phyloP scores from a whole-genome alignment of 1,284 basidiomycete genomes.

The Leucoagaricus sp. region DNA sequence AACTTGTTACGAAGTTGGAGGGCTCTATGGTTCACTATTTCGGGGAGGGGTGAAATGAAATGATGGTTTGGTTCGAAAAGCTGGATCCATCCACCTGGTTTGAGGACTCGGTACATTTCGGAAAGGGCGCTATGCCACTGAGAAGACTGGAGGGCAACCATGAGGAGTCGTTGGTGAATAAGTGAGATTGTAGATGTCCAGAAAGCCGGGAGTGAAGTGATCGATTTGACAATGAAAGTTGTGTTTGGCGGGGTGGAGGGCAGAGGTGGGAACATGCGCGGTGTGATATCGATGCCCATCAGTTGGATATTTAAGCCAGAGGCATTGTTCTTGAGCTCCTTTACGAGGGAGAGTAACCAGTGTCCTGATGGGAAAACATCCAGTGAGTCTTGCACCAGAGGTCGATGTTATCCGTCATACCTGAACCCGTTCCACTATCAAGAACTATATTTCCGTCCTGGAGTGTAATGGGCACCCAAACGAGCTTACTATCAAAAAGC shows the following conservation, averaged over 20 bases:
- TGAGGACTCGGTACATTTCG: conserved; percentile 12
- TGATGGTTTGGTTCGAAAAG: conserved; percentile 6
- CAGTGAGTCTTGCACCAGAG: background rate
- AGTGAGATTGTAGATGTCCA: conserved; percentile 10
- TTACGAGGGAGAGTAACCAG: conserved; percentile 12
- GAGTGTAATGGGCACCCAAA: conserved; percentile 12
- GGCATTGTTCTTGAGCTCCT: background rate
- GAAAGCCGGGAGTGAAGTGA: conserved; percentile 9
- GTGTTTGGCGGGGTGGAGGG: background rate
- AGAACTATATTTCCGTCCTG: background rate
- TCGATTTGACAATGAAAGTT: background rate
- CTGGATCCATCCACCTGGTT: conserved; percentile 13
- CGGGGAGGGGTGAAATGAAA: background rate
- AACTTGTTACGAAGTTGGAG: background rate
- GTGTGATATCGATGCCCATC: conserved; percentile 9
- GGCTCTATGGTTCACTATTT: background rate
- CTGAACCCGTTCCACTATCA: conserved; percentile 11
- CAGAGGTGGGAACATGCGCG: conserved; percentile 10
- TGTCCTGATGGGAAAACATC: background rate
- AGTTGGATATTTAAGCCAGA: background rate
- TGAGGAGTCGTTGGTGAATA: conserved; percentile 15
- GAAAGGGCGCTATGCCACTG: conserved; percentile 13
- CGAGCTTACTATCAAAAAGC: conserved; percentile 7
- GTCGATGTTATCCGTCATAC: background rate
- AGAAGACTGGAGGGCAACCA: conserved; percentile 1